Evolutionary conservation across 768 basidiomycete species (phyloP).

Genomic region (Leccinum aurantiacum): DNA sequence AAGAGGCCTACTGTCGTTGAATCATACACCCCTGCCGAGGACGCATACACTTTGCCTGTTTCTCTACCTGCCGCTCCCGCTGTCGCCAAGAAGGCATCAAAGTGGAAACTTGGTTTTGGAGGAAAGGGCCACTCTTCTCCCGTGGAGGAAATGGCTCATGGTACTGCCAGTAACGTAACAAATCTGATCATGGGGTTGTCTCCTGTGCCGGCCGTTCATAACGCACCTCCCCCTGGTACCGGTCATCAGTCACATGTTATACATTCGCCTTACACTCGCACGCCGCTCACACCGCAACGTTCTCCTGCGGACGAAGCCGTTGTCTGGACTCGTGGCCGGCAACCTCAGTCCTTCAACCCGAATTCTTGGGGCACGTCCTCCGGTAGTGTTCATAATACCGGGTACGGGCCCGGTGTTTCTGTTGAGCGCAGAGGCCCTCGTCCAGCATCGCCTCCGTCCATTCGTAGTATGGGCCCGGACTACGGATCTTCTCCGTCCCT

Average conservation of each 20-base stretch:
- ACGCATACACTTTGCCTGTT: slow-evolving; percentile 24
- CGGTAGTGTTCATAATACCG: slow-evolving; percentile 8
- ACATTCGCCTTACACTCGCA: slow-evolving; percentile 28
- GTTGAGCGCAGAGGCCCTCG: slow-evolving; percentile 41
- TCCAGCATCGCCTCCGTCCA: slow-evolving; percentile 59
- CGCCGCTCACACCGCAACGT: slow-evolving; percentile 33
- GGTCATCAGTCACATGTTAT: slow-evolving; percentile 14
- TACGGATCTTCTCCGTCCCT: slow-evolving; percentile 56
- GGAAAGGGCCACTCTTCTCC: slow-evolving; percentile 56
- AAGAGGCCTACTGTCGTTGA: slow-evolving; percentile 44
- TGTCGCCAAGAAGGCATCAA: slow-evolving; percentile 73
- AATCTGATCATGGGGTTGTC: slow-evolving; percentile 65
- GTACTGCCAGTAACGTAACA: slow-evolving; percentile 77
- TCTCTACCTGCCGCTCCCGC: slow-evolving; percentile 37
- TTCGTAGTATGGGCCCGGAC: slow-evolving; percentile 48
- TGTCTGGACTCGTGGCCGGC: slow-evolving; percentile 52
- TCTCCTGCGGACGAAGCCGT: slow-evolving; percentile 42
- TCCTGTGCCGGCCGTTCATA: slow-evolving; percentile 16
- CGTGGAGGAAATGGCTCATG: slow-evolving; percentile 41
- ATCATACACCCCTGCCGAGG: slow-evolving; percentile 11
- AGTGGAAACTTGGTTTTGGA: slow-evolving; percentile 49
- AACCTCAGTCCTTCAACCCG: slow-evolving; percentile 26
- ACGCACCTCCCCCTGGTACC: neutral
- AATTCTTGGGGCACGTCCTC: slow-evolving; percentile 24
- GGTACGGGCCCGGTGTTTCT: slow-evolving; percentile 12